A percentile compares a stretch with the other conserved stretches of the same genome.
Conservation (phyloP, 768 basidiomycete genomes). For the Lentinula aciculospora region DNA sequence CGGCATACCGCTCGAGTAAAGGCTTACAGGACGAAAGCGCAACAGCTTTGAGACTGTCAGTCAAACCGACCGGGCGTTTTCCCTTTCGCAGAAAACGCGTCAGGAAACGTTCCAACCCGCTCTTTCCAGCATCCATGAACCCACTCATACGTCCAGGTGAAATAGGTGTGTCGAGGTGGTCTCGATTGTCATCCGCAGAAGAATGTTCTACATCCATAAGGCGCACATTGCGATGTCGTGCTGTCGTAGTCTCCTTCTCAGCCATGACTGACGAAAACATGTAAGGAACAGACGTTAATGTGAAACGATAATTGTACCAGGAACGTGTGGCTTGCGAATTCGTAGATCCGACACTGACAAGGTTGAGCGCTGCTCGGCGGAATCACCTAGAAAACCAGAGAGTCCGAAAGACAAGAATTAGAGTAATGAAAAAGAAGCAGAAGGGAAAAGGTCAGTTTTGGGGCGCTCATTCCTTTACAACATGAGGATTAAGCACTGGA, state of each 20-base stretch:
- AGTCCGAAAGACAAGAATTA: background rate
- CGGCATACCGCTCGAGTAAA: background rate
- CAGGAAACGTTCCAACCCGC: slow-evolving; percentile 23
- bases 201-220: background rate
- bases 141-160: background rate
- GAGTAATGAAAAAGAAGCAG: background rate
- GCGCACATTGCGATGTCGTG: slow-evolving; percentile 1
- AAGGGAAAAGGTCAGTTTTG: background rate
- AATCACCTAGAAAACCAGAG: background rate
- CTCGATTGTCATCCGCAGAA: background rate
- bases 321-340: too few species aligned
- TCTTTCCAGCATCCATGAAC: background rate
- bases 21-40: slow-evolving; percentile 45
- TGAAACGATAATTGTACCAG: too few species aligned
- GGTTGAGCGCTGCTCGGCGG: background rate
- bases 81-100: slow-evolving; percentile 42
- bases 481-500: background rate
- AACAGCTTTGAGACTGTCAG: slow-evolving; percentile 39
- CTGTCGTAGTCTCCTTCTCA: background rate
- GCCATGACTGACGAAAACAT: background rate
- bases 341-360: too few species aligned
- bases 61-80: slow-evolving; percentile 35
- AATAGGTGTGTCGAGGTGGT: background rate
- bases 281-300: background rate
- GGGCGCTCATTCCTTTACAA: background rate